A percentile compares a stretch with the other conserved stretches of the same genome.
phyloP scores from a whole-genome alignment of 306 rosid genomes.

The Abrus pulchellus region DNA sequence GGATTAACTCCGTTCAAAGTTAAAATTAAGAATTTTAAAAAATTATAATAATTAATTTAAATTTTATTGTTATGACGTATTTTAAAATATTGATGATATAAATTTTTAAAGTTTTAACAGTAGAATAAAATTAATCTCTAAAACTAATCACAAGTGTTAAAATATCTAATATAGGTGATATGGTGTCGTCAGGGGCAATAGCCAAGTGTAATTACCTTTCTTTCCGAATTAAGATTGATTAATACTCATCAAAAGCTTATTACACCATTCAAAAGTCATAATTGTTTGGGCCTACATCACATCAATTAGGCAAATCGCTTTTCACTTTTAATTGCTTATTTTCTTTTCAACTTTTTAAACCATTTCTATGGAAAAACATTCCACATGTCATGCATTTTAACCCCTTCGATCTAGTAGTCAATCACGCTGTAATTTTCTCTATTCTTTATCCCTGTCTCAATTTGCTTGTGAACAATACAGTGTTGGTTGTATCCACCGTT shows the following conservation, averaged over 20 bases:
- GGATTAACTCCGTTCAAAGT: neutral
- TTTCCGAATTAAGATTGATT: neutral
- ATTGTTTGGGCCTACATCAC: slow-evolving; percentile 50
- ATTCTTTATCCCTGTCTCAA: slow-evolving; percentile 7
- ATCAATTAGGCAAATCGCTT: slow-evolving; percentile 48
- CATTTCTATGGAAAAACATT: neutral
- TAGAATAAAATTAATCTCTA: too few species aligned
- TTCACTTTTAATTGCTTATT: slow-evolving; percentile 44
- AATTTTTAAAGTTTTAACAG: too few species aligned
- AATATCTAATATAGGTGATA: slow-evolving; percentile 2
- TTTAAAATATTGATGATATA: too few species aligned
- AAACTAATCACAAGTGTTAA: neutral
- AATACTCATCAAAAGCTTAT: slow-evolving; percentile 51
- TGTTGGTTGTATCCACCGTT: neutral
- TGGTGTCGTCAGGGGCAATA: neutral
- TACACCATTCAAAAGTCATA: slow-evolving; percentile 57
- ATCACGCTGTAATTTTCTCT: slow-evolving; percentile 35
- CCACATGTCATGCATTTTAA: slow-evolving; percentile 16
- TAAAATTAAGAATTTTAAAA: too few species aligned
- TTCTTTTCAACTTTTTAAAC: neutral
- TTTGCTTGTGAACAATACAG: neutral
- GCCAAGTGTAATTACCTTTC: slow-evolving; percentile 27
- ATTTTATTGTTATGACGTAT: too few species aligned
- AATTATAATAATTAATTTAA: too few species aligned
- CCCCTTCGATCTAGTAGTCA: slow-evolving; percentile 30